Conservation (phyloP, 331 rosid genomes). For the Dryas integrifolia region DNA sequence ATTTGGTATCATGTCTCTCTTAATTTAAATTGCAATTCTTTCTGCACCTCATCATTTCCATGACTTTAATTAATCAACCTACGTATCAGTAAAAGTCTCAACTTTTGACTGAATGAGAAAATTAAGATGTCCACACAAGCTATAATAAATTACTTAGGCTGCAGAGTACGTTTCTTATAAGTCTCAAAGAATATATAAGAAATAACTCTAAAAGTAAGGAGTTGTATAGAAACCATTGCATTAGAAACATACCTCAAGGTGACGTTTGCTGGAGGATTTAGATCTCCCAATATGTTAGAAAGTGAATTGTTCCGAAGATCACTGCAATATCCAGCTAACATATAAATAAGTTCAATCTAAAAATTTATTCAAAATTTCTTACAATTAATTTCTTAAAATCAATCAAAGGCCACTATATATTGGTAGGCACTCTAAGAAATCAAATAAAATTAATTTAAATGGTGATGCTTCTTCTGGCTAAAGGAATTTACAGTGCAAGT, state of each 20-base stretch:
- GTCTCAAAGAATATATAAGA: neutral
- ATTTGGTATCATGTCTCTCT: no score
- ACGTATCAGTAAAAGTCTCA: no score
- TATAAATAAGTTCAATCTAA: conserved; percentile 9
- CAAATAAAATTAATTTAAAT: neutral
- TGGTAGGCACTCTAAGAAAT: neutral
- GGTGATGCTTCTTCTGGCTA: neutral
- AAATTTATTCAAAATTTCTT: neutral
- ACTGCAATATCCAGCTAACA: conserved; percentile 37
- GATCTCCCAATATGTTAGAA: conserved; percentile 39
- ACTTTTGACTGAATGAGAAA: no score
- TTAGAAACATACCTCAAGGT: conserved; percentile 56
- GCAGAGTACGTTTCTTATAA: neutral
- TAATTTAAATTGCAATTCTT: no score
- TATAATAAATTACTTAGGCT: no score
- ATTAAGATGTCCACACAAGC: no score
- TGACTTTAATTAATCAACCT: no score
- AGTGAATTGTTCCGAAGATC: conserved; percentile 67
- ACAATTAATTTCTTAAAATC: no score
- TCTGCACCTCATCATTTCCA: no score
- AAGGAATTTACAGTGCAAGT: conserved; percentile 51
- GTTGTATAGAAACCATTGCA: conserved; percentile 4
- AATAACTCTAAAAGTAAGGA: neutral
- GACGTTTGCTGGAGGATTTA: conserved; percentile 55
- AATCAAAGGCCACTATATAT: neutral